A percentile compares a stretch with the other conserved stretches of the same genome.
Conservation (phyloP, 371 early-diverging fungal genomes). For the Mortierella sp. region DNA sequence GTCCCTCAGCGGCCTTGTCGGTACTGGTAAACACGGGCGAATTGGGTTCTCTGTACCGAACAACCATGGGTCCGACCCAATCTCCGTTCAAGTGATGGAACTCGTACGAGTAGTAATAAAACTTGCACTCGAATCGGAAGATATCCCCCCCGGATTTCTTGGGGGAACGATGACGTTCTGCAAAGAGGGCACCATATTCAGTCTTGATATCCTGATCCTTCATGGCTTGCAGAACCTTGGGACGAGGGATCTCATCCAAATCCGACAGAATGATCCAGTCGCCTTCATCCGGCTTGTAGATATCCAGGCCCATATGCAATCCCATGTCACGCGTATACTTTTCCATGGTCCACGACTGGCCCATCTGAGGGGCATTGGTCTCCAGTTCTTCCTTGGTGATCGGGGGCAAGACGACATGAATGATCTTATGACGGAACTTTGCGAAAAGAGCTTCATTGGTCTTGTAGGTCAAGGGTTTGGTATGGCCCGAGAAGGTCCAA, state of each 20-base stretch:
- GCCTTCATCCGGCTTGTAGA: slow-evolving; percentile 7
- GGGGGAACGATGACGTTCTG: background rate
- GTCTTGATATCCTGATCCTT: background rate
- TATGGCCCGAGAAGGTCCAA: slow-evolving; percentile 10
- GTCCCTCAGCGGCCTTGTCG: too few species aligned
- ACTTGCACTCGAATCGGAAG: slow-evolving; percentile 16
- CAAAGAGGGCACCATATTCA: background rate
- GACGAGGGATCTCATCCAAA: slow-evolving; percentile 21
- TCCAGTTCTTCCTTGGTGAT: too few species aligned
- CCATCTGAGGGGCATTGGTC: background rate
- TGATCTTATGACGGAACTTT: slow-evolving; percentile 5
- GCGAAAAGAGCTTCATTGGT: slow-evolving; percentile 15
- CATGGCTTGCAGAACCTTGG: slow-evolving; percentile 8
- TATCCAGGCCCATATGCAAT: slow-evolving; percentile 1
- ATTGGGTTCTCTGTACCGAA: slow-evolving; percentile 10
- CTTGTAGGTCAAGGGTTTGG: slow-evolving; percentile 7
- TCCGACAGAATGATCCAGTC: slow-evolving; percentile 33
- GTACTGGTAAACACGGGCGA: background rate
- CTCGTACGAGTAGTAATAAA: slow-evolving; percentile 29
- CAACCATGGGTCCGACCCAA: slow-evolving; percentile 18
- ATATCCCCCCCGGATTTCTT: slow-evolving; percentile 6
- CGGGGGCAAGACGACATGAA: slow-evolving; percentile 12
- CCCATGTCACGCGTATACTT: slow-evolving; percentile 8
- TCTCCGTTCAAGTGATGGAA: slow-evolving; percentile 2
- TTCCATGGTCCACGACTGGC: slow-evolving; percentile 4